Conservation (phyloP, 352 stramenopile genomes). For the Pythium vanterpoolii region DNA sequence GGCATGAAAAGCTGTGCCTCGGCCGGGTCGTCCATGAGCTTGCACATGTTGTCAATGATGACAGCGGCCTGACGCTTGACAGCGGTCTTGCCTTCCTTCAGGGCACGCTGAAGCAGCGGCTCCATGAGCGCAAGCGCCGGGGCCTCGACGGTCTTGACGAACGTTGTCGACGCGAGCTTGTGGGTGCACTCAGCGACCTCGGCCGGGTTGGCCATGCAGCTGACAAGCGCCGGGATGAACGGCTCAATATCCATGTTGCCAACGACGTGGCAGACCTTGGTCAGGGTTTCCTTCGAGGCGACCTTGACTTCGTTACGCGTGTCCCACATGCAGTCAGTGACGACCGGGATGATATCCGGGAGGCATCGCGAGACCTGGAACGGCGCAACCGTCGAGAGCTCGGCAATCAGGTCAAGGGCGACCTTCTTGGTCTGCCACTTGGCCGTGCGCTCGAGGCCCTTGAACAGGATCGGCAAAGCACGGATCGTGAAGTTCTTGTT, state of each 20-base stretch:
- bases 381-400: conserved; percentile 90
- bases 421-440: conserved; percentile 99
- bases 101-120: conserved; percentile 93
- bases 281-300: conserved; percentile 93
- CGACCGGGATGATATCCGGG: conserved; percentile 95
- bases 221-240: conserved; percentile 97
- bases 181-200: conserved; percentile 99
- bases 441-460: conserved; percentile 70
- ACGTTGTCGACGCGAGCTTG: conserved; percentile 98
- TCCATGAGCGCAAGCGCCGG: conserved; percentile 97
- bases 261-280: conserved; percentile 94
- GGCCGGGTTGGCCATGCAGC: conserved; percentile 95
- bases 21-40: conserved; percentile 97
- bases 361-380: conserved; percentile 95
- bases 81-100: conserved; percentile 94
- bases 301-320: conserved; percentile 98
- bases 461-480: conserved; percentile 91
- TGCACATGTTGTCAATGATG: conserved; percentile 99
- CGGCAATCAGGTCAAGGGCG: conserved; percentile 92
- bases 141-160: conserved; percentile 98
- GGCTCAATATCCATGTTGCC: conserved; percentile 99
- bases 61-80: conserved; percentile 97
- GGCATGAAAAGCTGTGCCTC: conserved; percentile 97
- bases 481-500: conserved; percentile 88
- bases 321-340: conserved; percentile 99